Evolutionary conservation across 352 stramenopile species (phyloP).

Genomic region (Phytophthora hibernalis): DNA sequence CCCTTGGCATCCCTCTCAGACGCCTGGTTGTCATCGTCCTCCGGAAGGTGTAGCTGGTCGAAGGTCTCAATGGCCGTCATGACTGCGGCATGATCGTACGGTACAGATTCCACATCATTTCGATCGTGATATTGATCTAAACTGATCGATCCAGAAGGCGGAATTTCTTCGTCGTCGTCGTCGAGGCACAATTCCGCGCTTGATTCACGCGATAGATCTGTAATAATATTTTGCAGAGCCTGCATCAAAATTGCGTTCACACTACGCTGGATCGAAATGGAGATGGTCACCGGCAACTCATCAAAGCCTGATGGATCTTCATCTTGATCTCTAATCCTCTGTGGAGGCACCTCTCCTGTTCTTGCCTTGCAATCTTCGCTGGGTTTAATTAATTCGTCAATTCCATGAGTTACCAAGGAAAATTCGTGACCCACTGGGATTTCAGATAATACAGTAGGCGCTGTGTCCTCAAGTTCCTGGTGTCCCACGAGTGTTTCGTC

Average conservation of each 20-base stretch:
- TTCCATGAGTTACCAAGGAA: neutral
- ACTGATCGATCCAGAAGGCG: neutral
- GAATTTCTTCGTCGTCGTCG: constrained; percentile 3
- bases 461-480: neutral
- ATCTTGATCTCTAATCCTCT: constrained; percentile 1
- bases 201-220: constrained; percentile 23
- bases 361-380: neutral
- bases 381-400: neutral
- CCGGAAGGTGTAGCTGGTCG: constrained; percentile 11
- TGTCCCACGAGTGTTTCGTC: constrained; percentile 8
- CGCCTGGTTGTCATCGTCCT: constrained; percentile 16
- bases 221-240: constrained; percentile 37
- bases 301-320: neutral
- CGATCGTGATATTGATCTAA: constrained; percentile 2
- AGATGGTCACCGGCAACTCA: constrained; percentile 30
- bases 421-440: neutral
- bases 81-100: constrained; percentile 26
- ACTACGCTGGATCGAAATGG: constrained; percentile 41
- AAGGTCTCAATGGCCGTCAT: constrained; percentile 32
- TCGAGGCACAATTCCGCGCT: neutral
- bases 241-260: constrained; percentile 42
- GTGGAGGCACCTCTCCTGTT: neutral
- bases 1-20: constrained; percentile 9
- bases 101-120: constrained; percentile 4
- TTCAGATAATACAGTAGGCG: neutral